Evolutionary conservation across 2,329 filamentous ascomycete genomes (phyloP).

Genomic region (Phaeosphaeriaceae sp.): DNA sequence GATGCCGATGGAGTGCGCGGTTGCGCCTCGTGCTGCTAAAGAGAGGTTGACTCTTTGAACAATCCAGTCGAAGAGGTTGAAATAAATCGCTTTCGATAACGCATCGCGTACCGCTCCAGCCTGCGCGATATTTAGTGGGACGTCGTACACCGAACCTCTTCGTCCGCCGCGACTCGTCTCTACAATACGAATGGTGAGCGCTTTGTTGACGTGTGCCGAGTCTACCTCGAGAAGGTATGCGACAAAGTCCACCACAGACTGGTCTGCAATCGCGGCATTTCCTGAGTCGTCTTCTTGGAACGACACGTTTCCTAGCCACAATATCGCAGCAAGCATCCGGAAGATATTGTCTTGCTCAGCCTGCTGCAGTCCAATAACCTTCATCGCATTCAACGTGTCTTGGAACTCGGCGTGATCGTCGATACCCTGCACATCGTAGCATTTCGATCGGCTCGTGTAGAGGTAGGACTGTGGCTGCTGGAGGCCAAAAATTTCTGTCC

Average conservation of each 20-base stretch:
- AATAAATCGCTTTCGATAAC: conserved; percentile 93
- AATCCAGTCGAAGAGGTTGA: conserved; percentile 99
- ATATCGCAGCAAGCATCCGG: conserved; percentile 86
- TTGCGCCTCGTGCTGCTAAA: conserved; percentile 75
- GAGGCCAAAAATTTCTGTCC: conserved; percentile 77
- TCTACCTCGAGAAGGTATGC: conserved; percentile 93
- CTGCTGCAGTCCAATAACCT: conserved; percentile 86
- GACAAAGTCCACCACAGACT: conserved; percentile 91
- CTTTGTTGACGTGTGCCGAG: conserved; percentile 78
- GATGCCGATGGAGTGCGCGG: conserved; percentile 90
- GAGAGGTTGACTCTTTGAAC: conserved; percentile 90
- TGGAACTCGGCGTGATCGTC: conserved; percentile 88
- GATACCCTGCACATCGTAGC: conserved; percentile 91
- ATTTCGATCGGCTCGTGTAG: conserved; percentile 94
- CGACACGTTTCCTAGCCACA: conserved; percentile 94
- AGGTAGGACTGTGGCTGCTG: conserved; percentile 91
- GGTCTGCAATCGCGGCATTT: conserved; percentile 85
- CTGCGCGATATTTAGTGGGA: conserved; percentile 85
- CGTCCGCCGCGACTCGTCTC: conserved; percentile 72
- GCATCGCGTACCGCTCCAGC: conserved; percentile 88
- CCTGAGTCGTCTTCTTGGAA: conserved; percentile 89
- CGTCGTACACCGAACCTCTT: conserved; percentile 72
- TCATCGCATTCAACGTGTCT: conserved; percentile 94
- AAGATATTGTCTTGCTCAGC: conserved; percentile 95
- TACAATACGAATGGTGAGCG: conserved; percentile 87